Evolutionary conservation across 495 filamentous ascomycete species (phyloP), one percentile per base, ranked within the genome.

Genomic region (Alectoria sarmentosa): DNA sequence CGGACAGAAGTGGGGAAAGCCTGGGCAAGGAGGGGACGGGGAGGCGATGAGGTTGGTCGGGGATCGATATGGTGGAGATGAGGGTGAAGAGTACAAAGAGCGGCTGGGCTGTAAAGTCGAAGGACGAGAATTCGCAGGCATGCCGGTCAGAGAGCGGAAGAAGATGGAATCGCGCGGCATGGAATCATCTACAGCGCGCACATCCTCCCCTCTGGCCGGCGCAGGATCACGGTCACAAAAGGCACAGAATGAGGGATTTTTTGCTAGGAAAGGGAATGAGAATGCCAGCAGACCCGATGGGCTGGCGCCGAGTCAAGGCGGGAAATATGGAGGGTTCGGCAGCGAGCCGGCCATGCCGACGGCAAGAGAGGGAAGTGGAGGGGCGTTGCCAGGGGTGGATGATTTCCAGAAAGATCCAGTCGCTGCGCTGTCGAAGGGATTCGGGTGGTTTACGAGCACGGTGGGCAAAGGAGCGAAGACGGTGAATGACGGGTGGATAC

Each of bases 21-120:
- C 87, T 1, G 83, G 82, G 8, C 80, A 66, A 17, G 38, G 79
- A 77, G 59, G 80, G 76, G 54, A 75, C 76, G 65, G 26, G 36
- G n/a, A 32, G 15, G 61, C 75, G 69, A 28, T 95, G 92, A 82
- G 89, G 90, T 82, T 78, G 11, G 79, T 97, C 55, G 85, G 88
- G 46, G 92, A 96, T 68, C 77, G 91, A 41, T 98, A 98, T 69
- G 86, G 90, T 56, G 86, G 89, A 36, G 87, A 89, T 58, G 88
- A 88, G 2, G 94, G 91, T 26, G 94, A 97, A 75, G 95, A 98
- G 77, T 98, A 86, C 81, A 98, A 98, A 74, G 95, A 97, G 74
- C 82, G 93, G 67, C 71, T 98, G 57, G 84, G 84, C 34, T 88
- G 88, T 61, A 93, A 92, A 76, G 88, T 92, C 34, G 92, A 96